Base-by-base conservation (phyloP, 2,329 filamentous ascomycete genomes). In the Aureobasidium sp. region DNA sequence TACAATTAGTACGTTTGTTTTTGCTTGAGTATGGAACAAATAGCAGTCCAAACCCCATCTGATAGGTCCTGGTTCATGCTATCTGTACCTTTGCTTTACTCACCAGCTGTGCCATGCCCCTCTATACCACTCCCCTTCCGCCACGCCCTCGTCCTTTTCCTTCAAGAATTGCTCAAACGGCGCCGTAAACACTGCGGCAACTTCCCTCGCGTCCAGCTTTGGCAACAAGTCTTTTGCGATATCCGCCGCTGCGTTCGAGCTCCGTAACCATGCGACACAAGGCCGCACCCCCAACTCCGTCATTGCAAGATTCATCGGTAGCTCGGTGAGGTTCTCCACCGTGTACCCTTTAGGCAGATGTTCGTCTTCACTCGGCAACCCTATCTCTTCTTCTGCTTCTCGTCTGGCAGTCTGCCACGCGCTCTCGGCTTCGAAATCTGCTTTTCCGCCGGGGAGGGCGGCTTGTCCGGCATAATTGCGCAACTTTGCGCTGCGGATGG, bases 301-400 rank as follows among this genome's bases (percentile, higher is more conserved):
- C 69, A 76, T 78, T 34, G 79, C 79, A 8, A 82, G 73, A 62
- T 80, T 79, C 4, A 74, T 64, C 25, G 93, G 93, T 2, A 97
- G 81, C 71, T 88, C 84, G 77, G 91, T 95, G 47, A 97, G 84
- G 70, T 94, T 88, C 75, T 97, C 92, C 67, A 97, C 87, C 61
- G 82, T 81, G 76, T 96, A 97, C 0, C 90, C 90, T 14, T 79
- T 77, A 1, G 90, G 90, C 34, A 96, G 81, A 64, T 84, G 83
- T 62, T 73, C 69, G 70, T 91, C 85, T 67, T 86, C 81, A 70
- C 87, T 80, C 1, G 93, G 90, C 2, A 97, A 84, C 1, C 93
- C 93, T 66, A 97, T 96, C 74, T 97, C 93, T 74, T 97, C 93
- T 73, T 84, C 89, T 0, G 93, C 92, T 79, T 97, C 93, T 66